These are phyloP conservation scores for Populus alba DNA, from an alignment of 345 rosid species.

Conservation along the genomic window DNA sequence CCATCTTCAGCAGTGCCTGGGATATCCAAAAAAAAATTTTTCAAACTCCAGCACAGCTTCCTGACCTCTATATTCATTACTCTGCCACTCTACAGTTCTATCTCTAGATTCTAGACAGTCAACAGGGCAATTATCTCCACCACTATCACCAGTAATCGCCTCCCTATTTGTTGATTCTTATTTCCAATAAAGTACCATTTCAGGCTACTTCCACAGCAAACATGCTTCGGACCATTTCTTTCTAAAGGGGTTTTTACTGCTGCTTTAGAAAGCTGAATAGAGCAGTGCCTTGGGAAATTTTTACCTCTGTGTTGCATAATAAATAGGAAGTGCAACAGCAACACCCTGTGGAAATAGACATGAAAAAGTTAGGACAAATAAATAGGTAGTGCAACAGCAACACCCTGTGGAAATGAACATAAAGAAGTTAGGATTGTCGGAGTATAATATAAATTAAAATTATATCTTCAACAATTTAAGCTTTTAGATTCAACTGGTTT, in stretches of 20 bases:
- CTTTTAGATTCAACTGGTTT: too few species aligned
- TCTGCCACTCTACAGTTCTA: neutral
- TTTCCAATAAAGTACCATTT: neutral
- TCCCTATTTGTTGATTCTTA: neutral
- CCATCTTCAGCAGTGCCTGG: neutral
- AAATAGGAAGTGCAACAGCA: conserved; percentile 94
- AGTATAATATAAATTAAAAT: too few species aligned
- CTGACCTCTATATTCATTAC: neutral
- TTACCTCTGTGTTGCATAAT: conserved; percentile 96
- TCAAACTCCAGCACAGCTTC: neutral
- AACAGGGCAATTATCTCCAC: neutral
- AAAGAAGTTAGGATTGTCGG: conserved; percentile 1
- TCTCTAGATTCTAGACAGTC: neutral
- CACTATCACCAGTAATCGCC: neutral
- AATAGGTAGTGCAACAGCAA: conserved; percentile 93
- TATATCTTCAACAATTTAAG: too few species aligned
- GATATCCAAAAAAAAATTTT: neutral
- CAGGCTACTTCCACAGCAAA: neutral
- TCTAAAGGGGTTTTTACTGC: neutral
- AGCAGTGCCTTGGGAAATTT: conserved; percentile 13
- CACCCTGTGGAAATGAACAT: conserved; percentile 56
- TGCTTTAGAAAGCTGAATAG: conserved; percentile 4
- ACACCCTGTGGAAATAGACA: conserved; percentile 63
- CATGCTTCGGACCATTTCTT: neutral
- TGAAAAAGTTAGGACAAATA: conserved; percentile 32